Evolutionary conservation across 169 alveolate species (phyloP).

Genomic region (Cyclospora cayetanensis): DNA sequence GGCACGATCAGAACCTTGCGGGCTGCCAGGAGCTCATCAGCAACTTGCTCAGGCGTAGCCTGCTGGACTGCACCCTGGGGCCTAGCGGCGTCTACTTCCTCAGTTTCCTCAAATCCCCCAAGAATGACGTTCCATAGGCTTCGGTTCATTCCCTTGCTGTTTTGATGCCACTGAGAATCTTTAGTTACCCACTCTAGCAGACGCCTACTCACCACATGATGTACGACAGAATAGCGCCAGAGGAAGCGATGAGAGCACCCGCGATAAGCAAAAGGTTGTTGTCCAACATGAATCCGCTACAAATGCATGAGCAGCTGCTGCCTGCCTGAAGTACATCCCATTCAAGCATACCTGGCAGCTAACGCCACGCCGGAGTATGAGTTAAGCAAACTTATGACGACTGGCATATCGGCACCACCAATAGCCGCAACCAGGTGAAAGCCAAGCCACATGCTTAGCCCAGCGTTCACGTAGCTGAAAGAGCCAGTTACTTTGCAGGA

Average conservation of each 20-base stretch:
- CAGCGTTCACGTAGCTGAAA: slow-evolving; percentile 61
- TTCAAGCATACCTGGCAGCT: slow-evolving; percentile 82
- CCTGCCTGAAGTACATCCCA: background rate
- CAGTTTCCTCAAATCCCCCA: slow-evolving; percentile 91
- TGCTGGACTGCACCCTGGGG: slow-evolving; percentile 74
- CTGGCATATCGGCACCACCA: slow-evolving; percentile 97
- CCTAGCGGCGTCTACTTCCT: slow-evolving; percentile 72
- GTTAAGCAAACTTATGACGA: slow-evolving; percentile 93
- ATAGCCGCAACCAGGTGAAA: slow-evolving; percentile 90
- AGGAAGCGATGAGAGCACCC: slow-evolving; percentile 95
- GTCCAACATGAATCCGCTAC: slow-evolving; percentile 85
- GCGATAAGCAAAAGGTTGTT: slow-evolving; percentile 91
- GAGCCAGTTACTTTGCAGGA: background rate
- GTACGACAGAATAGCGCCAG: slow-evolving; percentile 95
- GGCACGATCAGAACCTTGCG: slow-evolving; percentile 91
- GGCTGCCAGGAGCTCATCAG: slow-evolving; percentile 86
- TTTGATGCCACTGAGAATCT: background rate
- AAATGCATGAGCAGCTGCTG: background rate
- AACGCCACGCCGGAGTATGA: slow-evolving; percentile 96
- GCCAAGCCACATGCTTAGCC: slow-evolving; percentile 83
- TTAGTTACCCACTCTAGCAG: too few species aligned
- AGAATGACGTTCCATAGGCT: slow-evolving; percentile 86
- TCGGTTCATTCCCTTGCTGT: slow-evolving; percentile 92
- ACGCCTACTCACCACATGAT: slow-evolving; percentile 90
- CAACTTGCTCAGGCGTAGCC: slow-evolving; percentile 79